Evolutionary conservation across 2,329 filamentous ascomycete genomes (phyloP), one percentile per base, ranked within the genome.

Genomic region (Diaporthe helianthi): DNA sequence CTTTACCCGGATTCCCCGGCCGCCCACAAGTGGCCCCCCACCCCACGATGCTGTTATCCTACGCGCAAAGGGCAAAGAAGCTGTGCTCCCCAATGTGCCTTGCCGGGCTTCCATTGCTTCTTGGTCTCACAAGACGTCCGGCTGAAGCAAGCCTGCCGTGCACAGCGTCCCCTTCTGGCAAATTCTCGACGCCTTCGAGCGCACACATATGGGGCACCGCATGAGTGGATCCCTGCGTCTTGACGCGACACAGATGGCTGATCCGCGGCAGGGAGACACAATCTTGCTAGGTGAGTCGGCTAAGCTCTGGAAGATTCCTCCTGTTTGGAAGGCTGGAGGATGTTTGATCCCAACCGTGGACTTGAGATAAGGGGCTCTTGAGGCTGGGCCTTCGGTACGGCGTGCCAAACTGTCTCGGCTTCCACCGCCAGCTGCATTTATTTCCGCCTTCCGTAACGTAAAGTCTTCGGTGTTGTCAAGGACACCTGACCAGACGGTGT

Each of bases 131-230:
- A 67, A 49, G 52, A 58, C 64, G 33, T 36, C 22, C 26, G 52
- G 7, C n/a, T 44, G 15, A 58, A 58, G 64, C 52, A 67, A 29
- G 64, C 41, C 38, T 15, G 44, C 29, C 29, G 41, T 49, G 36
- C 64, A 58, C 64, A 44, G 64, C 64, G 41, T 55, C 52, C 29
- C n/a, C 51, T 67, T 38, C 64, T 67, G 64, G 41, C 29, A 58
- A 49, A 22, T 58, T 67, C 64, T 58, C 46, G 41, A 38, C 49
- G 51, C 29, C 36, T 67, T 67, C 52, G 51, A 58, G 52, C 17
- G 52, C 41, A 67, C 29, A 66, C 38, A 58, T n/a, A 67, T 26
- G 46, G 41, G 41, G 24, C 29, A 31, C 64, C 38, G 22, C 53
- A 47, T 44, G 7, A 6, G 26, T 38, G 41, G 13, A 55, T 58